Evolutionary conservation across 768 basidiomycete genomes (phyloP).

Genomic region (Tricholoma sp.): DNA sequence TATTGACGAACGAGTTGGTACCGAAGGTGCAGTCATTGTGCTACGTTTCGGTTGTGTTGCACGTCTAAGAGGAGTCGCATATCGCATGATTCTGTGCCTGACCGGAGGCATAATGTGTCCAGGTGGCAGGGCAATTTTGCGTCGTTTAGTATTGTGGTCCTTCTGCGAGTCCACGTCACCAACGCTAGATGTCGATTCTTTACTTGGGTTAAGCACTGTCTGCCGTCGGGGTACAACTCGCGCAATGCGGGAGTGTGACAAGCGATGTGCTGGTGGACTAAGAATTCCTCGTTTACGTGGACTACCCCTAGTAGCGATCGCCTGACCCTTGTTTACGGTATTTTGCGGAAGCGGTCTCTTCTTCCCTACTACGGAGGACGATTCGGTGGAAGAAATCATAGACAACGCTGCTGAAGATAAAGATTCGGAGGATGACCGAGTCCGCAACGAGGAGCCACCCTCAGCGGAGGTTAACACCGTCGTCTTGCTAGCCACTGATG

Average conservation of each 20-base stretch:
- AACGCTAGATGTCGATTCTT: constrained; percentile 10
- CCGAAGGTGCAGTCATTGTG: constrained; percentile 6
- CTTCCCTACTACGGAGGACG: constrained; percentile 35
- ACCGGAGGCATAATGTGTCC: constrained; percentile 6
- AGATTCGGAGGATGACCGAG: constrained; percentile 39
- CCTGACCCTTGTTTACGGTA: constrained; percentile 16
- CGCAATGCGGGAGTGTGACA: not conserved
- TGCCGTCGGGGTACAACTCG: not conserved
- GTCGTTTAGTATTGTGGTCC: constrained; percentile 24
- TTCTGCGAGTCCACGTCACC: constrained; percentile 12
- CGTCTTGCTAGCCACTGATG: constrained; percentile 20
- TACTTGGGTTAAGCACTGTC: not conserved
- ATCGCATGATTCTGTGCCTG: constrained; percentile 13
- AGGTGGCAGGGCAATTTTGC: constrained; percentile 22
- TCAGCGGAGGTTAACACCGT: constrained; percentile 35
- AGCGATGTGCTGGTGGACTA: not conserved
- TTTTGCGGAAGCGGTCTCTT: constrained; percentile 33
- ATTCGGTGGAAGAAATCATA: constrained; percentile 19
- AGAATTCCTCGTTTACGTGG: not conserved
- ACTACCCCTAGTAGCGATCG: not conserved
- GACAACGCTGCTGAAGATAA: constrained; percentile 24
- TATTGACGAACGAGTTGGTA: constrained; percentile 4
- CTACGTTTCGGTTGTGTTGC: constrained; percentile 7
- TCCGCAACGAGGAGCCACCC: constrained; percentile 32
- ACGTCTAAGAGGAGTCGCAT: constrained; percentile 4